phyloP scores from a whole-genome alignment of 2,329 filamentous ascomycete species.

The Monosporascus sp. region DNA sequence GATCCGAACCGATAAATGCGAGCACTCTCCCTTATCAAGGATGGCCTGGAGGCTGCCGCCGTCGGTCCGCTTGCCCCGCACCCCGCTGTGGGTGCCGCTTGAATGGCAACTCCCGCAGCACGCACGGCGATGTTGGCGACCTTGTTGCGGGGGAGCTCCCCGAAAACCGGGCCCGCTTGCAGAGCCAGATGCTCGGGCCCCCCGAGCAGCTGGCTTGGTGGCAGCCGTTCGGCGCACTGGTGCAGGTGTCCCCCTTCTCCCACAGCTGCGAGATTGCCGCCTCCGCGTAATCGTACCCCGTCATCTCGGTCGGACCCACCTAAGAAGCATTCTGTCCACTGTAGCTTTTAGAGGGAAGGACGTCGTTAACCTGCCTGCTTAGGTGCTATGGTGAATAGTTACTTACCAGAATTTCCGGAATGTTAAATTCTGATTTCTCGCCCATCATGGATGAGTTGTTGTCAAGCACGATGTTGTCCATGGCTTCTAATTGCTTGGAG shows the following conservation, averaged over 20 bases:
- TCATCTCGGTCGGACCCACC: too few relatives aligned
- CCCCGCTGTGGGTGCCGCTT: too few relatives aligned
- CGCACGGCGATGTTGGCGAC: slow-evolving; percentile 9
- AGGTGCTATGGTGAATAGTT: background rate
- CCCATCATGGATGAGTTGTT: background rate
- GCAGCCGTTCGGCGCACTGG: slow-evolving; percentile 4
- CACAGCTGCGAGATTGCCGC: background rate
- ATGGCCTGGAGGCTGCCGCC: too few relatives aligned
- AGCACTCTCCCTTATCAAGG: too few relatives aligned
- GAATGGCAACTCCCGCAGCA: background rate
- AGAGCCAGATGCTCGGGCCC: slow-evolving; percentile 10
- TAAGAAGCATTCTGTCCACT: too few relatives aligned
- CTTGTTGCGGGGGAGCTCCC: slow-evolving; percentile 1
- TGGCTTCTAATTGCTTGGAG: background rate
- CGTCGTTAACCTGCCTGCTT: too few relatives aligned
- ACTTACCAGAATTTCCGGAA: background rate
- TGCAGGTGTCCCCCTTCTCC: background rate
- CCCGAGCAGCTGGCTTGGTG: slow-evolving; percentile 3
- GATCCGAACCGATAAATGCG: too few relatives aligned
- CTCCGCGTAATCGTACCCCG: background rate
- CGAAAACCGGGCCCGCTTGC: slow-evolving; percentile 5
- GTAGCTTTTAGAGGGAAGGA: too few relatives aligned
- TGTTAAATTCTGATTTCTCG: background rate
- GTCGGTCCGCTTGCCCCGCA: too few relatives aligned
- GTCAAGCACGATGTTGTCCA: background rate